These are phyloP conservation scores for Lentithecium fluviatile DNA, from an alignment of 495 filamentous ascomycete genomes.

Conservation along the genomic window DNA sequence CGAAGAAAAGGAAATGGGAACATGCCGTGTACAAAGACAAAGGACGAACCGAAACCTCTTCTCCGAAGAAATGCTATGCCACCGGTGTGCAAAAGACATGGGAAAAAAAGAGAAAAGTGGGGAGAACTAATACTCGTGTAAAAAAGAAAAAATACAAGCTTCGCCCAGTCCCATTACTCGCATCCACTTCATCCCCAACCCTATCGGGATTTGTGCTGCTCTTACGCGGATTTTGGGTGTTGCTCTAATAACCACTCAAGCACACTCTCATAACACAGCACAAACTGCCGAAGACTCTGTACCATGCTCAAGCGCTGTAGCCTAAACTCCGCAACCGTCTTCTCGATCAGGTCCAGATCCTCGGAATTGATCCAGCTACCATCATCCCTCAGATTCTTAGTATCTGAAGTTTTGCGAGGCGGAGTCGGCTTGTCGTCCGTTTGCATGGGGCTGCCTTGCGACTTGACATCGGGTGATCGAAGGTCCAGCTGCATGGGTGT, in stretches of 20 bases:
- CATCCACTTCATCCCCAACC: no score
- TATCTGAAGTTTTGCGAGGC: conserved; percentile 1
- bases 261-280: conserved; percentile 93
- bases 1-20: no score
- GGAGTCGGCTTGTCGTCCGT: no score
- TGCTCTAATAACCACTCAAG: conserved; percentile 77
- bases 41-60: no score
- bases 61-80: no score
- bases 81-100: no score
- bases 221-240: conserved; percentile 35
- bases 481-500: conserved; percentile 49
- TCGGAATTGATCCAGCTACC: conserved; percentile 57
- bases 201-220: no score
- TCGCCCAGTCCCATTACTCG: no score
- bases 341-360: conserved; percentile 72
- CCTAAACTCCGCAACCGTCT: conserved; percentile 86
- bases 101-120: no score
- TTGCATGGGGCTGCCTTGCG: conserved; percentile 10
- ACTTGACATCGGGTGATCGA: background rate
- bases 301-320: conserved; percentile 93
- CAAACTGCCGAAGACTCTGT: conserved; percentile 90
- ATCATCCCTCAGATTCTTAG: conserved; percentile 18
- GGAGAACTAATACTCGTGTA: no score
- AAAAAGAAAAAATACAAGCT: no score
- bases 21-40: no score